Conservation (phyloP, 73 alveolate genomes). For the Symbiodinium natans region DNA sequence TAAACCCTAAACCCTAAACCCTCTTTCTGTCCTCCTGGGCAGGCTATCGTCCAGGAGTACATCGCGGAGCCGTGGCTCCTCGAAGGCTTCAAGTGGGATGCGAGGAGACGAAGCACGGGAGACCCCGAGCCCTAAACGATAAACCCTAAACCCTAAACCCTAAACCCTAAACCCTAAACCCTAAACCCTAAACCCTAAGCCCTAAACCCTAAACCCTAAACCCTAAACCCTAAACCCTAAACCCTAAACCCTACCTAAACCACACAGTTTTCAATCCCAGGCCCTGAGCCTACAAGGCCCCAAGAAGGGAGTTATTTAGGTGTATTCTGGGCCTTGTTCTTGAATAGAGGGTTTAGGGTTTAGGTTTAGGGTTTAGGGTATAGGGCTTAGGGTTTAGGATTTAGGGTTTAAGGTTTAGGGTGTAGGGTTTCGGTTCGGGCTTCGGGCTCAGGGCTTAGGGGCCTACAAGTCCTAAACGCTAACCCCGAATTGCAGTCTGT, state of each 20-base stretch:
- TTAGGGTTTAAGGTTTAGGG: too few relatives aligned
- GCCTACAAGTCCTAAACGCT: neutral
- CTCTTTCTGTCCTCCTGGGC: neutral
- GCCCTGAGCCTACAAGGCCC: too few relatives aligned
- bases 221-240: neutral
- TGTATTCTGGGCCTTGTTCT: too few relatives aligned
- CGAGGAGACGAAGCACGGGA: neutral
- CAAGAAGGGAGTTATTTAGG: too few relatives aligned
- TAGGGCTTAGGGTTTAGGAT: too few relatives aligned
- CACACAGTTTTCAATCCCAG: too few relatives aligned
- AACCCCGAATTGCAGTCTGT: too few relatives aligned
- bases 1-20: neutral
- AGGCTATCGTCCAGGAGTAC: neutral
- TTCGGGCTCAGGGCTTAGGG: too few relatives aligned
- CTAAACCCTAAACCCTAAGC: neutral
- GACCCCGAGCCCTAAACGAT: neutral
- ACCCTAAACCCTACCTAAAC: neutral
- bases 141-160: neutral
- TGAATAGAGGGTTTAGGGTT: too few relatives aligned
- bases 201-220: neutral
- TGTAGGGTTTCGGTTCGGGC: too few relatives aligned
- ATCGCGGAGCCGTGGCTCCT: neutral
- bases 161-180: neutral
- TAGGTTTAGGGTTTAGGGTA: too few relatives aligned
- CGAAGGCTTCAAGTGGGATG: neutral